A percentile compares a stretch with the other conserved stretches of the same genome.
These are phyloP conservation scores for Mycena rosella DNA, from an alignment of 768 basidiomycete genomes.

Conservation along the genomic window DNA sequence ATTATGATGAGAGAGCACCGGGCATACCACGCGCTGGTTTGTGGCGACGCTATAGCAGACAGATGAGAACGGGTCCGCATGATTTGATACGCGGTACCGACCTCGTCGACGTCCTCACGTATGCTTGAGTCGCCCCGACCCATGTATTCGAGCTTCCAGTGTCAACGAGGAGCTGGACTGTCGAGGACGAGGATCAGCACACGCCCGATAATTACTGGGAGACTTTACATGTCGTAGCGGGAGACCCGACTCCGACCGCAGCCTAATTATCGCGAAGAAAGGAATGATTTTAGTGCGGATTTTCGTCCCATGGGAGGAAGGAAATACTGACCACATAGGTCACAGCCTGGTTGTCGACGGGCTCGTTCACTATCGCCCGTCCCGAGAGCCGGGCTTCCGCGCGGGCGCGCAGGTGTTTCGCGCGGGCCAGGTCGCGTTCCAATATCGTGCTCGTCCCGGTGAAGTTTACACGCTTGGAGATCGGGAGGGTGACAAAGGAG, in stretches of 20 bases:
- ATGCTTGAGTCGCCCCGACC: slow-evolving; percentile 57
- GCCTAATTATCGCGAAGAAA: too few species aligned
- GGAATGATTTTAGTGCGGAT: not conserved
- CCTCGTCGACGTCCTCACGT: not conserved
- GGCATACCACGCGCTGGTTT: slow-evolving; percentile 5
- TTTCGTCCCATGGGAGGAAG: not conserved
- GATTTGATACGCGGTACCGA: not conserved
- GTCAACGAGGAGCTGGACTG: slow-evolving; percentile 37
- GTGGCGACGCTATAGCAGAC: not conserved
- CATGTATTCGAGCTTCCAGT: slow-evolving; percentile 65
- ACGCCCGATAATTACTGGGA: not conserved
- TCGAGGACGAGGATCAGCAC: not conserved
- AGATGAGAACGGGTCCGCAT: not conserved
- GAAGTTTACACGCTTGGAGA: slow-evolving; percentile 16
- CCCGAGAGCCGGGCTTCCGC: not conserved
- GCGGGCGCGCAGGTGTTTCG: not conserved
- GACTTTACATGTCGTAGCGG: slow-evolving; percentile 10
- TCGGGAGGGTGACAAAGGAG: slow-evolving; percentile 16
- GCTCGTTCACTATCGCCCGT: not conserved
- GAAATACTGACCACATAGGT: slow-evolving; percentile 9
- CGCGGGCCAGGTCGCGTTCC: slow-evolving; percentile 5
- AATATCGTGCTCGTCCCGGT: slow-evolving; percentile 3
- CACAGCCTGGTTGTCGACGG: slow-evolving; percentile 6
- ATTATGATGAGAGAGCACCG: not conserved
- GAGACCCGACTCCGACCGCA: slow-evolving; percentile 11